Evolutionary conservation across 2,329 filamentous ascomycete species (phyloP).

Genomic region (Madurella mycetomatis): DNA sequence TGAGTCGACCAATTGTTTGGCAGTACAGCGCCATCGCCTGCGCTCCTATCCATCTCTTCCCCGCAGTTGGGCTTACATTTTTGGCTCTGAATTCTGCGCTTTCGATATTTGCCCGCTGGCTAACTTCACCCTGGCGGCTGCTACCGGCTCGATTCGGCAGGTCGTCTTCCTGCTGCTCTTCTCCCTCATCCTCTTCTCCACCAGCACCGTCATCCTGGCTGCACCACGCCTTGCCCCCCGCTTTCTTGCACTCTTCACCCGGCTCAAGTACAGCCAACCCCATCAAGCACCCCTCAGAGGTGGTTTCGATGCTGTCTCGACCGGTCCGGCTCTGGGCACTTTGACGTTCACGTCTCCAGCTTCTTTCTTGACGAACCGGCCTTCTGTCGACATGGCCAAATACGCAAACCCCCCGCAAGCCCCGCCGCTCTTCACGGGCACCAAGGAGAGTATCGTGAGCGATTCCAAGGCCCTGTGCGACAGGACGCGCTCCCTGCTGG

Average conservation of each 20-base stretch:
- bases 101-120: not conserved
- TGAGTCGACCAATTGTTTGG: too few species aligned
- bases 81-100: not conserved
- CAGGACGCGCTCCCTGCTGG: constrained; percentile 57
- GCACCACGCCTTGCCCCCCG: constrained; percentile 55
- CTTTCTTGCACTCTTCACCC: constrained; percentile 53
- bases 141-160: constrained; percentile 24
- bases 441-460: constrained; percentile 61
- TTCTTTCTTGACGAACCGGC: constrained; percentile 43
- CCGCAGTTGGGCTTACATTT: not conserved
- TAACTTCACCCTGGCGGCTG: constrained; percentile 37
- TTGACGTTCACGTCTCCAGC: constrained; percentile 29
- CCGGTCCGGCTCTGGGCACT: constrained; percentile 21
- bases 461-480: constrained; percentile 65
- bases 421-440: constrained; percentile 72
- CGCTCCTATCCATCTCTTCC: not conserved
- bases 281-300: constrained; percentile 30
- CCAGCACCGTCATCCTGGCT: constrained; percentile 61
- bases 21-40: too few species aligned
- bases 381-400: constrained; percentile 59
- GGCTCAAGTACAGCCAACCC: constrained; percentile 43
- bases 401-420: constrained; percentile 72
- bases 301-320: constrained; percentile 6
- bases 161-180: constrained; percentile 41
- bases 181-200: constrained; percentile 52